A percentile compares a stretch with the other conserved stretches of the same genome.
phyloP scores from a whole-genome alignment of 371 early-diverging fungal species.

The Polyrhizophydium stewartii region DNA sequence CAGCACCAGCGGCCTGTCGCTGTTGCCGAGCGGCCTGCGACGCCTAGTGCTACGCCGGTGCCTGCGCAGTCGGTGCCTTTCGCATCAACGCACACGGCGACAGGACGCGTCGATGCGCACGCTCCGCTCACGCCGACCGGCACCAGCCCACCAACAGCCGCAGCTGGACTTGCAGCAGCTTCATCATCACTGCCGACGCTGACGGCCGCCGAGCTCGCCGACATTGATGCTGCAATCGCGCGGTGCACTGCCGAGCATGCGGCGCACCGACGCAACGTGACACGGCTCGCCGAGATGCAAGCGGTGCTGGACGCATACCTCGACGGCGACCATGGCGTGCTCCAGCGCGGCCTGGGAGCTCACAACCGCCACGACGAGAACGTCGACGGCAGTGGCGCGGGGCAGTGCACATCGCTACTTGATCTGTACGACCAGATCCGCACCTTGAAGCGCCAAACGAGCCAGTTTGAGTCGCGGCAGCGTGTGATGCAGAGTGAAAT shows the following conservation, averaged over 20 bases:
- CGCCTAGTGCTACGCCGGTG: not conserved
- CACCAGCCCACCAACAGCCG: not conserved
- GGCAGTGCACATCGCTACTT: not conserved
- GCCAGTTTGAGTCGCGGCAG: not conserved
- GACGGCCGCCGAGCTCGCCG: not conserved
- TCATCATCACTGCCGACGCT: not conserved
- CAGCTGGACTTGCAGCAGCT: not conserved
- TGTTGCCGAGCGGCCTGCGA: no score
- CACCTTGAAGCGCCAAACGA: not conserved
- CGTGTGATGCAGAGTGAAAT: not conserved
- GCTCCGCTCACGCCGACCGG: not conserved
- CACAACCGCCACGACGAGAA: no score
- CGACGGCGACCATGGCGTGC: constrained; percentile 1
- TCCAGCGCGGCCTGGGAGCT: no score
- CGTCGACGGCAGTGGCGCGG: no score
- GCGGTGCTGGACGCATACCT: not conserved
- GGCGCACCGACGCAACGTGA: not conserved
- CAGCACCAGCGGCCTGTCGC: not conserved
- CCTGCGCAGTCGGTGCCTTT: constrained; percentile 1
- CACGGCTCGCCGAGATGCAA: not conserved
- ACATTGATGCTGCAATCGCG: not conserved
- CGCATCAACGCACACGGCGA: no score
- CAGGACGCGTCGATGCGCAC: no score
- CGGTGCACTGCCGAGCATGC: not conserved
- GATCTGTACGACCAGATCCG: not conserved